Base-by-base conservation (phyloP, 2,329 filamentous ascomycete genomes). In the Tolypocladium nubicola region DNA sequence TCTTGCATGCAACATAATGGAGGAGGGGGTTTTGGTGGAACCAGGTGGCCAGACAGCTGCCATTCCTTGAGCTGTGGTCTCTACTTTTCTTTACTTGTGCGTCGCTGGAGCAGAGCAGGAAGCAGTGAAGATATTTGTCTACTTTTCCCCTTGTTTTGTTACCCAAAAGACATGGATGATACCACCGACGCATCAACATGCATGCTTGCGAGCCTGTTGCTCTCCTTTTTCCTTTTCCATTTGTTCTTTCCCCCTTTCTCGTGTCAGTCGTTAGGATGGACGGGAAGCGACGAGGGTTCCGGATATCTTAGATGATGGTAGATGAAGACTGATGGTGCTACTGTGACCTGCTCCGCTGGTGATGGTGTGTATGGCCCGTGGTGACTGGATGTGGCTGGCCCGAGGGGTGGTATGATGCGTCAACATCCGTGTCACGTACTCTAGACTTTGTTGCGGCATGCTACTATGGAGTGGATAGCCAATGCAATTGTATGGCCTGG, bases 161-260 rank as follows among this genome's bases (percentile, higher is more conserved):
- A 61, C 61, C 63, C 63, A 64, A 67, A 67, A 67, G 61, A 70
- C 65, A 72, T 69, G 70, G 71, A 74, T 71, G 72, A 74, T 73
- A 74, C 72, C 72, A 74, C 68, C 69, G 68, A 71, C 68, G 68
- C 71, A 70, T 70, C 64, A 58, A 69, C 56, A 59, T 57, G 67
- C 69, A 70, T 67, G 68, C 65, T 63, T 67, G 61, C 61, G n/a
- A 60, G 61, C 65, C 58, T 59, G 58, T 60, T 59, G 52, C 62
- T 60, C 47, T 52, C 61, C 56, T 13, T 50, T n/a, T 30, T 11
- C 47, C 1, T 11, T 37, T 19, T 52, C 19, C 19, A 11, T 37
- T 37, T 52, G 47, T 52, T 14, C 19, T 33, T 4, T 19, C 14
- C 3, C 30, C 19, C 30, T n/a, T 33, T 50, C 5, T 50, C 9